These are phyloP conservation scores for Flaveria trinervia DNA, from an alignment of 129 eudicot genomes.

Conservation along the genomic window DNA sequence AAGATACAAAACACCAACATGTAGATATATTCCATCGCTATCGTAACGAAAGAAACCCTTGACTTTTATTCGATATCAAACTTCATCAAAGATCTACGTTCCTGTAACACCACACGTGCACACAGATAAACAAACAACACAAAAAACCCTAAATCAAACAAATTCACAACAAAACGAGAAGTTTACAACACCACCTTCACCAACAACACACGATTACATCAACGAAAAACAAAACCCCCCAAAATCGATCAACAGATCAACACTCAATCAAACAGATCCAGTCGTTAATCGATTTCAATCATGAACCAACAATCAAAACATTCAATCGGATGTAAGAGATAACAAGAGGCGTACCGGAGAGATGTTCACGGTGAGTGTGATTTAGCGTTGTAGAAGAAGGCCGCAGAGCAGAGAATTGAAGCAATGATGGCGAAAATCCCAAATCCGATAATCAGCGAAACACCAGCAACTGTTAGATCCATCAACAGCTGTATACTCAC, in stretches of 20 bases:
- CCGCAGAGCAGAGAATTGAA: constrained; percentile 75
- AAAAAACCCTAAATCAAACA: no score
- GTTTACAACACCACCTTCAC: no score
- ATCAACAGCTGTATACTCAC: constrained; percentile 58
- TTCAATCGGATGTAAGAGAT: neutral
- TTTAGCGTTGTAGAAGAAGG: constrained; percentile 77
- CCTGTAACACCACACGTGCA: neutral
- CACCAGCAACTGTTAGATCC: constrained; percentile 69
- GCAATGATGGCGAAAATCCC: constrained; percentile 74
- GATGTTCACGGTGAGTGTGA: constrained; percentile 40
- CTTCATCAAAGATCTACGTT: neutral
- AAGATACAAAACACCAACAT: no score
- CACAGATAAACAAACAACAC: no score
- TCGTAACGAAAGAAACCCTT: no score
- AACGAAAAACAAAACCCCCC: constrained; percentile 2
- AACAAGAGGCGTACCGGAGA: constrained; percentile 12
- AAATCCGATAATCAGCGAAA: constrained; percentile 72
- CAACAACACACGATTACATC: neutral
- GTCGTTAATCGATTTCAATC: no score
- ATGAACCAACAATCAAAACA: no score
- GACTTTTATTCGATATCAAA: neutral
- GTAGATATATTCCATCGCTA: no score
- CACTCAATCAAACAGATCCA: neutral
- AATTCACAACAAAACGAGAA: no score
- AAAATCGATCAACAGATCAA: neutral